A percentile compares a stretch with the other conserved stretches of the same genome.
phyloP scores from a whole-genome alignment of 2,329 filamentous ascomycete genomes.

The Monosporascus sp. region DNA sequence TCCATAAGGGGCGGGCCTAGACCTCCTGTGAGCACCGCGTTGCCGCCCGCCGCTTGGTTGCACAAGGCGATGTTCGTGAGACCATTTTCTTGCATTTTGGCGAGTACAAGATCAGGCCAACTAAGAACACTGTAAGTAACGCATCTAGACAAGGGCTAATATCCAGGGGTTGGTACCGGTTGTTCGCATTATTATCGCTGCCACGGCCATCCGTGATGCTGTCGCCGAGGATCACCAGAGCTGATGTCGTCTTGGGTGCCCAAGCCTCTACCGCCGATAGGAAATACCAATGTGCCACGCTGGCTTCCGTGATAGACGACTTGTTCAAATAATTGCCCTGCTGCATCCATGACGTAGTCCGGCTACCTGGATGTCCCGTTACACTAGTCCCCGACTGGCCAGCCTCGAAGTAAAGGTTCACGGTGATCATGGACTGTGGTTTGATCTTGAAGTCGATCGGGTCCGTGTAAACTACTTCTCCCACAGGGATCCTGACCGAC shows the following conservation, averaged over 20 bases:
- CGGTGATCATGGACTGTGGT: constrained; percentile 46
- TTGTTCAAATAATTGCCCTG: constrained; percentile 51
- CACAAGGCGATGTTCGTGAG: constrained; percentile 49
- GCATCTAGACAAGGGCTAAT: not conserved
- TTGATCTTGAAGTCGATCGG: constrained; percentile 50
- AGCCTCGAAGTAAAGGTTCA: constrained; percentile 51
- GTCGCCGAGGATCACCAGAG: constrained; percentile 55
- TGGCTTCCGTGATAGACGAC: constrained; percentile 37
- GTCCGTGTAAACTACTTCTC: constrained; percentile 56
- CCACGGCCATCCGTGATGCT: constrained; percentile 64
- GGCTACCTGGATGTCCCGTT: constrained; percentile 60
- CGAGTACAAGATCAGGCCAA: constrained; percentile 54
- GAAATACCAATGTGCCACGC: constrained; percentile 50
- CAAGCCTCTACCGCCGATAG: constrained; percentile 55
- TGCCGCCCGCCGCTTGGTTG: constrained; percentile 67
- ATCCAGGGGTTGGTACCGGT: constrained; percentile 34
- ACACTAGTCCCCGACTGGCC: constrained; percentile 54
- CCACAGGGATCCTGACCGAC: constrained; percentile 48
- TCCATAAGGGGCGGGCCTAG: constrained; percentile 56
- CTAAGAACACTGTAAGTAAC: constrained; percentile 17
- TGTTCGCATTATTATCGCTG: constrained; percentile 55
- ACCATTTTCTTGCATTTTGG: constrained; percentile 41
- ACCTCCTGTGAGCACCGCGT: constrained; percentile 56
- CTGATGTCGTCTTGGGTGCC: constrained; percentile 36
- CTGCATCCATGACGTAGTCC: constrained; percentile 56